Percentiles rank a stretch among this genome's conserved stretches.
These are phyloP conservation scores for Neonectria hederae DNA, from an alignment of 2,329 filamentous ascomycete species.

Conservation along the genomic window DNA sequence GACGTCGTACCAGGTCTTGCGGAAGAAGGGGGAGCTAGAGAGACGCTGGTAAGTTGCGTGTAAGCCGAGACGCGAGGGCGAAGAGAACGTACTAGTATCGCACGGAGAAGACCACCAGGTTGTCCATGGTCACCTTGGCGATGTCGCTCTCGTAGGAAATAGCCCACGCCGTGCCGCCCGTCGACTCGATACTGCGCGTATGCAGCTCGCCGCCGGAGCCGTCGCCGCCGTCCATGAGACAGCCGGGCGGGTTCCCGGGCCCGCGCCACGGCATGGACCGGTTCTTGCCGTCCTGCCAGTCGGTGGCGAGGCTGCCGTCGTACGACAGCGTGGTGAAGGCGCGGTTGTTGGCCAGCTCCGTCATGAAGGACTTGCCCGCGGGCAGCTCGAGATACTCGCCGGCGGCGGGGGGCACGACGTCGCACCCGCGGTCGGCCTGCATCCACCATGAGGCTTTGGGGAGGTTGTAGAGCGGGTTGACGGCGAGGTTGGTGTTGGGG, in stretches of 20 bases:
- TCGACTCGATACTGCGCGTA: conserved; percentile 53
- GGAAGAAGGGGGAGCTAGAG: conserved; percentile 43
- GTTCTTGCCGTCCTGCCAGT: conserved; percentile 58
- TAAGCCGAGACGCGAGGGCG: background rate
- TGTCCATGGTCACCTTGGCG: conserved; percentile 57
- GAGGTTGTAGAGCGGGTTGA: conserved; percentile 59
- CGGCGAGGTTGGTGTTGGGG: conserved; percentile 55
- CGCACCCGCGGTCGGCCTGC: conserved; percentile 59
- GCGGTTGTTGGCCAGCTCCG: conserved; percentile 61
- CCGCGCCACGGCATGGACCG: conserved; percentile 58
- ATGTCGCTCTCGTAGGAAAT: conserved; percentile 61
- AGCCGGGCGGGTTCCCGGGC: conserved; percentile 39
- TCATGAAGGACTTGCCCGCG: conserved; percentile 58
- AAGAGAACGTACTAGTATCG: conserved; percentile 49
- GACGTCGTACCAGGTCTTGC: conserved; percentile 43
- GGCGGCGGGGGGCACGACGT: conserved; percentile 47
- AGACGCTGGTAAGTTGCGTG: background rate
- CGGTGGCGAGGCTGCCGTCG: conserved; percentile 47
- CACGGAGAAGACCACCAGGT: conserved; percentile 61
- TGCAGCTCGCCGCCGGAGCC: conserved; percentile 58
- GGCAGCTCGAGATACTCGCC: conserved; percentile 54
- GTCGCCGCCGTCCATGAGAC: conserved; percentile 42
- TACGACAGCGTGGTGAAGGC: conserved; percentile 59
- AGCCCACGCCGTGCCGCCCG: conserved; percentile 59
- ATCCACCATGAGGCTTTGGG: conserved; percentile 59